Evolutionary conservation across 345 rosid genomes (phyloP).

Genomic region (Sapria himalayana): DNA sequence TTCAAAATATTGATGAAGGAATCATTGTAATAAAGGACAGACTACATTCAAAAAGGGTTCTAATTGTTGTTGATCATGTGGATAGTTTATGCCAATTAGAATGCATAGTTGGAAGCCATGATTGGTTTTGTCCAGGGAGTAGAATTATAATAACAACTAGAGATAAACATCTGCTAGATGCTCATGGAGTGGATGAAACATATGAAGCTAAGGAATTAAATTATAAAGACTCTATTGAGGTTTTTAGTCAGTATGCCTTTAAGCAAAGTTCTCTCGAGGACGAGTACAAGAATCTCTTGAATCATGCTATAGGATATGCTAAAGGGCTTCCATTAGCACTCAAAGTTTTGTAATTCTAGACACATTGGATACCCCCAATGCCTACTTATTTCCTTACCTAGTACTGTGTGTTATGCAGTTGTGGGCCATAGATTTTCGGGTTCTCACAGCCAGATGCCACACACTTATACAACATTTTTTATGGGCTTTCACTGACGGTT

Average conservation of each 20-base stretch:
- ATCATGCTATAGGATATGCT: background rate
- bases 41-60: background rate
- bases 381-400: no score
- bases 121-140: slow-evolving; percentile 2
- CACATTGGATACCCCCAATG: no score
- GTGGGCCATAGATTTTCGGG: no score
- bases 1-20: background rate
- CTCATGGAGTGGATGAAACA: background rate
- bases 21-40: background rate
- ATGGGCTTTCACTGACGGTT: no score
- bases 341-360: background rate
- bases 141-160: slow-evolving; percentile 7
- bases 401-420: no score
- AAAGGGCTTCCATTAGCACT: background rate
- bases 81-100: background rate
- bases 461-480: no score
- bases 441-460: no score
- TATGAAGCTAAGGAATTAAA: background rate
- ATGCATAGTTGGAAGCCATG: background rate
- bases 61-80: slow-evolving; percentile 5
- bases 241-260: background rate
- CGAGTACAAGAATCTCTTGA: slow-evolving; percentile 2
- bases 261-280: background rate
- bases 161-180: background rate
- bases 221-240: background rate